A percentile compares a stretch with the other conserved stretches of the same genome.
phyloP scores from a whole-genome alignment of 495 filamentous ascomycete species.

The Talaromyces stipitatus region DNA sequence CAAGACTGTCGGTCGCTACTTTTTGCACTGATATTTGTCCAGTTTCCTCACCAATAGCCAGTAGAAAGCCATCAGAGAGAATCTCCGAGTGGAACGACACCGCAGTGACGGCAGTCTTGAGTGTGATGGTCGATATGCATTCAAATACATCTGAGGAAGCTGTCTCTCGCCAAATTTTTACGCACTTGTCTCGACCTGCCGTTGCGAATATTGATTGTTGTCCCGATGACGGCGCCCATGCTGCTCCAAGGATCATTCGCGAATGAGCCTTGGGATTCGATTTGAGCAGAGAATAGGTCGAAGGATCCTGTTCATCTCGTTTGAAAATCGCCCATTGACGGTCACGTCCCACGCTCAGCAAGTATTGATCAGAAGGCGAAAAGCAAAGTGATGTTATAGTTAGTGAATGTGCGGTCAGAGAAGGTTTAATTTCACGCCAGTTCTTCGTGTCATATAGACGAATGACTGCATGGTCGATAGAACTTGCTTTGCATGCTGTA shows the following conservation, averaged over 20 bases:
- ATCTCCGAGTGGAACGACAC: slow-evolving; percentile 53
- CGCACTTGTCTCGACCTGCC: slow-evolving; percentile 75
- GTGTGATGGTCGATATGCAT: slow-evolving; percentile 45
- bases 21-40: slow-evolving; percentile 36
- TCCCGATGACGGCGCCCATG: slow-evolving; percentile 61
- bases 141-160: slow-evolving; percentile 18
- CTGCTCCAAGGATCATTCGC: slow-evolving; percentile 79
- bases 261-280: slow-evolving; percentile 78
- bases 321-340: slow-evolving; percentile 81
- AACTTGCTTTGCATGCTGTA: slow-evolving; percentile 89
- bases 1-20: slow-evolving; percentile 32
- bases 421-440: slow-evolving; percentile 84
- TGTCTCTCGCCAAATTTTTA: slow-evolving; percentile 64
- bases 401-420: slow-evolving; percentile 70
- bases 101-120: slow-evolving; percentile 62
- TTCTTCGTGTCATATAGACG: slow-evolving; percentile 75
- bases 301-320: slow-evolving; percentile 28
- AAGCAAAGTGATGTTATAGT: slow-evolving; percentile 79
- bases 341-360: slow-evolving; percentile 88
- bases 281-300: slow-evolving; percentile 45
- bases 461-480: slow-evolving; percentile 88
- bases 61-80: slow-evolving; percentile 34
- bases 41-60: slow-evolving; percentile 59
- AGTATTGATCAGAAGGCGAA: slow-evolving; percentile 58
- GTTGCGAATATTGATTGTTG: slow-evolving; percentile 59